Evolutionary conservation across 768 basidiomycete genomes (phyloP).

Genomic region (Serpula lacrymans): DNA sequence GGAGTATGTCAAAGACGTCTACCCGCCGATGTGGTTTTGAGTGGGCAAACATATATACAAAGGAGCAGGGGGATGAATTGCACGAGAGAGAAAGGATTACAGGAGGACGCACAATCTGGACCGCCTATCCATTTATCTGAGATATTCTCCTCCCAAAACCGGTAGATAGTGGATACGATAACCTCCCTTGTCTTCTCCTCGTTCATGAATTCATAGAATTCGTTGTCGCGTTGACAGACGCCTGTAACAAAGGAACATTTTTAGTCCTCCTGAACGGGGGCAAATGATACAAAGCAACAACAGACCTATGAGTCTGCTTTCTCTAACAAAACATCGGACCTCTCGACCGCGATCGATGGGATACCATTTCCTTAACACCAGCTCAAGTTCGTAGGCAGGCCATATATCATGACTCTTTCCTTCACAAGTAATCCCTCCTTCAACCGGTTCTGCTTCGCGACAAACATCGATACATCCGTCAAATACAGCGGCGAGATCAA

Average conservation of each 20-base stretch:
- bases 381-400: constrained; percentile 62
- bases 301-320: constrained; percentile 69
- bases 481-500: constrained; percentile 60
- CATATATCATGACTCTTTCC: constrained; percentile 1
- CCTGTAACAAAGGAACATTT: constrained; percentile 39
- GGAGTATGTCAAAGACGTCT: constrained; percentile 86
- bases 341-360: constrained; percentile 81
- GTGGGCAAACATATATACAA: not conserved
- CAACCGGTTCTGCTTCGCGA: constrained; percentile 8
- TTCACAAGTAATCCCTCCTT: constrained; percentile 1
- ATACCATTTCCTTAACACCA: constrained; percentile 91
- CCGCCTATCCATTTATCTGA: constrained; percentile 50
- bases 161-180: constrained; percentile 48
- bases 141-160: constrained; percentile 71
- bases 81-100: constrained; percentile 1
- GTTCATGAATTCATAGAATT: constrained; percentile 85
- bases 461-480: constrained; percentile 68
- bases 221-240: constrained; percentile 84
- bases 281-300: constrained; percentile 7
- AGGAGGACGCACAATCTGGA: constrained; percentile 59
- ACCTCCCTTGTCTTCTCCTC: constrained; percentile 49
- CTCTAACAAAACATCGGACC: constrained; percentile 85
- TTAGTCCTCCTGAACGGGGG: not conserved
- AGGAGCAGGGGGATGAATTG: not conserved
- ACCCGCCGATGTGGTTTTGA: not conserved